Percentiles rank a stretch among this genome's conserved stretches.
These are phyloP conservation scores for Raddia distichophylla DNA, from an alignment of 176 grass and related monocot species.

Conservation along the genomic window DNA sequence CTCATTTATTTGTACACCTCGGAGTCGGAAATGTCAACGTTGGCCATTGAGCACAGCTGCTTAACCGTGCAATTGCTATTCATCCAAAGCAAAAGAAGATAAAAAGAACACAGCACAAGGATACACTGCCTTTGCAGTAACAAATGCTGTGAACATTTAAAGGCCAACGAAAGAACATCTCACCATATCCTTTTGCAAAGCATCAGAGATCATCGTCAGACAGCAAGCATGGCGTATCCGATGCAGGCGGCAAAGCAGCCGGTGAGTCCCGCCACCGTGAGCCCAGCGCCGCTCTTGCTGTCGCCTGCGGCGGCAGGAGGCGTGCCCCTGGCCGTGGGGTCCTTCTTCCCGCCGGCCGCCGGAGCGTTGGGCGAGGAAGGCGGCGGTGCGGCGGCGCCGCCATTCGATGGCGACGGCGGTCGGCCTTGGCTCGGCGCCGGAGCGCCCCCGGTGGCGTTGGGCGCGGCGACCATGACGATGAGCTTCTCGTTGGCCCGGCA, in stretches of 20 bases:
- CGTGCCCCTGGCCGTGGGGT: constrained; percentile 31
- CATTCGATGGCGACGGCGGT: constrained; percentile 12
- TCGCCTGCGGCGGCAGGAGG: constrained; percentile 16
- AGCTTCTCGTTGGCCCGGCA: constrained; percentile 59
- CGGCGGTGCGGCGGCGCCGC: neutral
- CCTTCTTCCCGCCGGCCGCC: neutral
- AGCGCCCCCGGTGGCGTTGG: neutral
- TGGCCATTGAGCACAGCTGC: neutral
- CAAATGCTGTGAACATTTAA: neutral
- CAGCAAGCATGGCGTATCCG: constrained; percentile 49
- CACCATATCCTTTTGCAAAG: neutral
- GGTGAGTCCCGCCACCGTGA: constrained; percentile 40
- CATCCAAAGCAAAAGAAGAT: neutral
- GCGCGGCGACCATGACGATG: constrained; percentile 45
- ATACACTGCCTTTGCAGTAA: neutral
- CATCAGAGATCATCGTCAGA: constrained; percentile 34
- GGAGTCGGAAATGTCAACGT: neutral
- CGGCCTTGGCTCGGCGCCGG: neutral
- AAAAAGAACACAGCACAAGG: neutral
- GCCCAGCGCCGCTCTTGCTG: constrained; percentile 32
- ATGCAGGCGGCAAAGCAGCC: constrained; percentile 41
- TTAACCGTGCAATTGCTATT: neutral
- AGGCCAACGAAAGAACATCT: neutral
- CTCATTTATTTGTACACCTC: neutral
- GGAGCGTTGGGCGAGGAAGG: neutral